phyloP scores from a whole-genome alignment of 2,329 filamentous ascomycete species.

The Lasiodiplodia citricola region DNA sequence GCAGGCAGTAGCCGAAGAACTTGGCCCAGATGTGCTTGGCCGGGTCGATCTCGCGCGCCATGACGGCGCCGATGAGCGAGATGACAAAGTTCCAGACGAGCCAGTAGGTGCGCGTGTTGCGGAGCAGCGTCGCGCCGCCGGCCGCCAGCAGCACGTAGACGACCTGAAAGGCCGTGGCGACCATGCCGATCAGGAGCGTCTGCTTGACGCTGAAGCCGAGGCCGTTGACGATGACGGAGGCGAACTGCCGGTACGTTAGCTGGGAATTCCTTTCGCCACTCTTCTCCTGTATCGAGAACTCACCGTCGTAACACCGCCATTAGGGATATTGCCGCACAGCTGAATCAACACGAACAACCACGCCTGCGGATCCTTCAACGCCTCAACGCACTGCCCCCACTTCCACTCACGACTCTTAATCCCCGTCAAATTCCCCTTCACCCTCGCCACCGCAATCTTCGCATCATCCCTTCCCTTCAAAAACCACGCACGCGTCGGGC shows the following conservation, averaged over 20 bases:
- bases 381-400: conserved; percentile 47
- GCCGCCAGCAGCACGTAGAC: conserved; percentile 23
- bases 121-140: conserved; percentile 19
- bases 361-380: conserved; percentile 33
- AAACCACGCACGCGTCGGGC: conserved; percentile 5
- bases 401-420: conserved; percentile 37
- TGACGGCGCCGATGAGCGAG: conserved; percentile 34
- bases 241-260: conserved; percentile 5
- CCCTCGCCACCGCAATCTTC: conserved; percentile 39
- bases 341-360: conserved; percentile 27
- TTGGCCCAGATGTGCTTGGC: conserved; percentile 29
- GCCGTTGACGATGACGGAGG: conserved; percentile 24
- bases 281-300: background rate
- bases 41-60: conserved; percentile 32
- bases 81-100: conserved; percentile 30
- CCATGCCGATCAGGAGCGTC: conserved; percentile 29
- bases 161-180: conserved; percentile 30
- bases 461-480: conserved; percentile 30
- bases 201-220: conserved; percentile 26
- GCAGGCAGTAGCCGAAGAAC: conserved; percentile 39
- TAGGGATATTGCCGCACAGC: conserved; percentile 21
- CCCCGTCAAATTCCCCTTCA: conserved; percentile 29
- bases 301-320: conserved; percentile 13
- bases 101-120: conserved; percentile 29
- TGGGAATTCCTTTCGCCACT: background rate